phyloP scores from a whole-genome alignment of 441 rosid genomes.

The Metrosideros polymorpha region DNA sequence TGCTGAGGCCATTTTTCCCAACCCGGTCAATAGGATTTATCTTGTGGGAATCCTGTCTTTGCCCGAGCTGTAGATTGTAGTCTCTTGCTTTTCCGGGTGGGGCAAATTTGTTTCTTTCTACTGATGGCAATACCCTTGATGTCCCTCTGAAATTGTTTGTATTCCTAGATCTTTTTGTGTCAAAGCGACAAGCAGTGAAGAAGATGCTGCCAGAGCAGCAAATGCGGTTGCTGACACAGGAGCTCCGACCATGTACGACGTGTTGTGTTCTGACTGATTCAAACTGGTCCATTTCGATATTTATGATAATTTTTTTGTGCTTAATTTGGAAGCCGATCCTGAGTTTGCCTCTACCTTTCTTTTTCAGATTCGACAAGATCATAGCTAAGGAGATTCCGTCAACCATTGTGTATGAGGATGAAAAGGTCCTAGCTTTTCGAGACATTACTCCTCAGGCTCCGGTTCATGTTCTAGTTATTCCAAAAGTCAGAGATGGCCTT shows the following conservation, averaged over 20 bases:
- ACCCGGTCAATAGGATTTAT: not conserved
- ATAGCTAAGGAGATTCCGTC: conserved; percentile 83
- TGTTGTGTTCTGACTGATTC: not conserved
- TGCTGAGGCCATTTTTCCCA: not conserved
- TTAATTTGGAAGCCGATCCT: not conserved
- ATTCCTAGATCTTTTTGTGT: conserved; percentile 35
- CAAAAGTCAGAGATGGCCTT: conserved; percentile 76
- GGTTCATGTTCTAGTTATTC: conserved; percentile 86
- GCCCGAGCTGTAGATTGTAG: not conserved
- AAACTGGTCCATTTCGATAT: conserved; percentile 13
- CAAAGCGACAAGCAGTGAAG: conserved; percentile 55
- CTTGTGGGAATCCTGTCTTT: not conserved
- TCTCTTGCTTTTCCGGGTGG: not conserved
- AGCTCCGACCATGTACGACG: conserved; percentile 69
- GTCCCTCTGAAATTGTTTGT: not conserved
- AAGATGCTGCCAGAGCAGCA: conserved; percentile 62
- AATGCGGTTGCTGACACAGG: conserved; percentile 49
- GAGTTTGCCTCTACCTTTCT: not conserved
- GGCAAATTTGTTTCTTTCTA: not conserved
- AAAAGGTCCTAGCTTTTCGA: conserved; percentile 74
- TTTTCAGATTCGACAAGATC: conserved; percentile 76
- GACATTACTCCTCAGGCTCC: conserved; percentile 82
- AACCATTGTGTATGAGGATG: conserved; percentile 80
- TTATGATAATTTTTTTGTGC: not conserved
- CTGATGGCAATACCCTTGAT: not conserved